Evolutionary conservation across 805 yeast genomes (phyloP).

Genomic region (Kodamaea kaohsiungensis): DNA sequence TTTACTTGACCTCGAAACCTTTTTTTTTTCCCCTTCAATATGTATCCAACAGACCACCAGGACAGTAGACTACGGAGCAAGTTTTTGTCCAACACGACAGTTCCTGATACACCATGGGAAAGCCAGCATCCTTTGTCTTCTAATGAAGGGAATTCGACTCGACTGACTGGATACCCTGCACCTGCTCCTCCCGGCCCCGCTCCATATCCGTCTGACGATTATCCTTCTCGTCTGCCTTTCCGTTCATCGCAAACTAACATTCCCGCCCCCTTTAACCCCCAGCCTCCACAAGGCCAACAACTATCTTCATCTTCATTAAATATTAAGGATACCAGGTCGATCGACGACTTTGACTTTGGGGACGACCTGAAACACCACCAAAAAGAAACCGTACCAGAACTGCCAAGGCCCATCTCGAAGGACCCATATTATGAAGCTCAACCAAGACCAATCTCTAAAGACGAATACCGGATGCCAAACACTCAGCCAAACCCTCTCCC

Average conservation of each 20-base stretch:
- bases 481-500: neutral
- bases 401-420: neutral
- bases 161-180: neutral
- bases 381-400: neutral
- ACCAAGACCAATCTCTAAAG: neutral
- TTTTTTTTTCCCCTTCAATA: neutral
- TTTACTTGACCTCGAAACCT: neutral
- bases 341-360: constrained; percentile 1
- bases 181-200: neutral
- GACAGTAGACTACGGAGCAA: constrained; percentile 3
- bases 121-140: neutral
- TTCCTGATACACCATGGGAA: constrained; percentile 4
- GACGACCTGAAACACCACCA: neutral
- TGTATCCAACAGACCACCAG: neutral
- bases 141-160: neutral
- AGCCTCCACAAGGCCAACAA: neutral
- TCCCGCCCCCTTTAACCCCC: neutral
- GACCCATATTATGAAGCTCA: neutral
- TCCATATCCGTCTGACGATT: constrained; percentile 2
- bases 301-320: neutral
- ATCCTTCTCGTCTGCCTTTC: neutral
- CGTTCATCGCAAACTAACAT: neutral
- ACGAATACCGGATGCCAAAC: neutral
- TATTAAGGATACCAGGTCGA: neutral
- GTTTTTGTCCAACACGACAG: constrained; percentile 5